Conservation (phyloP, 73 alveolate genomes). For the Uronychia binucleata region DNA sequence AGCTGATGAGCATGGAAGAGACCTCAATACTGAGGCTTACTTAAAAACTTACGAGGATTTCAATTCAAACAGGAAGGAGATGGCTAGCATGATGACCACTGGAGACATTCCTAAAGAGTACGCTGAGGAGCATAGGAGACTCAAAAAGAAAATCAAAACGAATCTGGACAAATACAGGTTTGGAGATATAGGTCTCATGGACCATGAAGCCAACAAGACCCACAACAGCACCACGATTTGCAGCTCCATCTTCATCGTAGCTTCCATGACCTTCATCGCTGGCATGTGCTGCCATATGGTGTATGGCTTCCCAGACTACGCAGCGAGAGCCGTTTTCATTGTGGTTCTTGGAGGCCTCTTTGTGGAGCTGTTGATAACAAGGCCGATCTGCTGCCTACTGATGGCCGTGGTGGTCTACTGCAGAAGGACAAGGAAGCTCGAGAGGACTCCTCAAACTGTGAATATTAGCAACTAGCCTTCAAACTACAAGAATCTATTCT, state of each 20-base stretch:
- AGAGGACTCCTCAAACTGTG: not conserved
- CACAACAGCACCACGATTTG: not conserved
- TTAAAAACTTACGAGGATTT: not conserved
- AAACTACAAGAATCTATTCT: not conserved
- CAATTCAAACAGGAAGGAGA: not conserved
- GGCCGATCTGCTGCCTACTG: constrained; percentile 5
- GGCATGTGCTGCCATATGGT: not conserved
- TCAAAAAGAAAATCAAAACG: not conserved
- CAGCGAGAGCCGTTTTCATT: not conserved
- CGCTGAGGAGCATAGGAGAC: constrained; percentile 15
- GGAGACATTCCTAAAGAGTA: constrained; percentile 10
- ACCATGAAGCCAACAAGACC: constrained; percentile 1
- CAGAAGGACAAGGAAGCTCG: not conserved
- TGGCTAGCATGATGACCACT: not conserved
- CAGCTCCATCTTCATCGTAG: not conserved
- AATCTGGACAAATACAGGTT: not conserved
- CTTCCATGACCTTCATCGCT: not conserved
- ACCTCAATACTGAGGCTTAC: not conserved
- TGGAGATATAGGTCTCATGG: constrained; percentile 17
- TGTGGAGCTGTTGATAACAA: not conserved
- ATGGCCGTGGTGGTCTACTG: not conserved
- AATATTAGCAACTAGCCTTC: not conserved
- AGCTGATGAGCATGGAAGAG: not conserved
- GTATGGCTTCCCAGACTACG: not conserved
- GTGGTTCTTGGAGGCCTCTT: not conserved